Base-by-base conservation (phyloP, 2,329 filamentous ascomycete species). In the Pseudogymnoascus sp. region DNA sequence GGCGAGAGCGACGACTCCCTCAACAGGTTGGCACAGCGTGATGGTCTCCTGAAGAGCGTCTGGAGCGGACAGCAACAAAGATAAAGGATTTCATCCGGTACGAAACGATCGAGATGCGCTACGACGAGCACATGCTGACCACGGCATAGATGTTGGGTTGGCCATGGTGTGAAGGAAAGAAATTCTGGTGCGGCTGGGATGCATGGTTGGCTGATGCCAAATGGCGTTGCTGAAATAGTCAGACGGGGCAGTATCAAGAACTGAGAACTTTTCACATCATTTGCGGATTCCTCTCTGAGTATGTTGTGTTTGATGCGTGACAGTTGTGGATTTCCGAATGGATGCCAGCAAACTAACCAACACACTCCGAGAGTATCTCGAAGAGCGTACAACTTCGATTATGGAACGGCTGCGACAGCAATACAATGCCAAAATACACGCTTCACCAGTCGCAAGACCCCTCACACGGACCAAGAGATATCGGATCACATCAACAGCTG, bases 1-100 rank as follows among this genome's bases (percentile, higher is more conserved):
- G 94, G 94, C 77, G 95, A 99, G 90, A 88, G 87, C 79, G 94
- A 99, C 78, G 94, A 99, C 82, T 85, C 90, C 74, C 80, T 99
- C 76, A 99, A 99, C 89, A 84, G 94, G 76, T 85, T 99, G 75
- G 84, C 92, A 71, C 94, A 99, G 86, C 87, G 90, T 72, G 95
- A 99, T 78, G 94, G 94, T 70, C 90, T 96, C 80, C 79, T 99
- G 79, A 97, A 97, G 91, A 90, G 80, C 78, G 94, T 99, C 78
- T 99, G 94, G 94, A 90, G 85, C 81, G 89, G 70, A 67, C 71
- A 69, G 69, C 67, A 60, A 61, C 71, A 73, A 64, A 59, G 72
- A 70, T 74, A 74, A 72, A 69, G 27, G 66, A 41, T 68, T 68
- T 65, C 64, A 68, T 69, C 62, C 63, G 70, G 69, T 73, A 71